Conservation (phyloP, 345 rosid species). For the Isatis tinctoria region DNA sequence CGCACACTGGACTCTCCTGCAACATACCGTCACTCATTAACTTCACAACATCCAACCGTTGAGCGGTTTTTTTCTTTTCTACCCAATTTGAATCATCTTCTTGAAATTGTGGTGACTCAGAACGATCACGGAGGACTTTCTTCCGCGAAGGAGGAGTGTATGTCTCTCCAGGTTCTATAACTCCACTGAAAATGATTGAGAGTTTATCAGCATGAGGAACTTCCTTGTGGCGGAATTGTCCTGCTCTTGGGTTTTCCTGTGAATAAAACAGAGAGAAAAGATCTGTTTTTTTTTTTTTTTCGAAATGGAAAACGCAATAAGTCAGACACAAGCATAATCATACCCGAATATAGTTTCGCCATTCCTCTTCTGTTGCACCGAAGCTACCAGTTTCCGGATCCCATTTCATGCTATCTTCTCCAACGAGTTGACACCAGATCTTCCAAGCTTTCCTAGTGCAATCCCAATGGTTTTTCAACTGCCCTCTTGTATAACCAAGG, state of each 20-base stretch:
- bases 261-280: not conserved
- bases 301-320: not conserved
- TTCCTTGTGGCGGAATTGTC: slow-evolving; percentile 42
- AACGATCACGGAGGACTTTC: slow-evolving; percentile 14
- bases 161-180: slow-evolving; percentile 31
- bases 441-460: slow-evolving; percentile 48
- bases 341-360: slow-evolving; percentile 38
- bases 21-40: slow-evolving; percentile 24
- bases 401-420: slow-evolving; percentile 44
- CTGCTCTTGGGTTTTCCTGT: slow-evolving; percentile 45
- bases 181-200: slow-evolving; percentile 38
- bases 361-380: slow-evolving; percentile 44
- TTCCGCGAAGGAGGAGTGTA: slow-evolving; percentile 31
- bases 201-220: slow-evolving; percentile 41
- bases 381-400: slow-evolving; percentile 38
- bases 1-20: slow-evolving; percentile 28
- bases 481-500: slow-evolving; percentile 36
- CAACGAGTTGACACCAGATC: slow-evolving; percentile 48
- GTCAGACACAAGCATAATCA: not conserved
- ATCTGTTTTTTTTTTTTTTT: not conserved
- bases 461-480: slow-evolving; percentile 51
- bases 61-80: not conserved
- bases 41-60: slow-evolving; percentile 20
- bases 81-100: slow-evolving; percentile 1
- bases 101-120: slow-evolving; percentile 17